These are phyloP conservation scores for Leishmania aethiopica DNA, from an alignment of 208 protist genomes.

Conservation along the genomic window DNA sequence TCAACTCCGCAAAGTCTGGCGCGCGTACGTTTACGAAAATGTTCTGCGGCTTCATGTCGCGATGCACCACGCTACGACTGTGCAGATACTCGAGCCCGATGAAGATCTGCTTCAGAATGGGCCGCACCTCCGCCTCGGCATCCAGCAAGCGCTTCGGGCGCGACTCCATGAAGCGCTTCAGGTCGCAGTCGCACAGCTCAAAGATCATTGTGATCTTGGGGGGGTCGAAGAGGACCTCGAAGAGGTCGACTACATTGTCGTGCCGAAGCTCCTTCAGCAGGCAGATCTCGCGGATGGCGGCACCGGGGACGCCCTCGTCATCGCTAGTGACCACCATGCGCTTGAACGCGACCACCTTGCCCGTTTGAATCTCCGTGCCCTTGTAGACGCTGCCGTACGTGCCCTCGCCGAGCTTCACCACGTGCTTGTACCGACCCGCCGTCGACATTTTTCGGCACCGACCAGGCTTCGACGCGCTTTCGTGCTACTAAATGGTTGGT, in stretches of 20 bases:
- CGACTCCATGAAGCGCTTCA: conserved; percentile 96
- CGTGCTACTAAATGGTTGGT: not conserved
- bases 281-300: conserved; percentile 92
- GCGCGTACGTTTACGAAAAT: conserved; percentile 76
- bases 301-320: conserved; percentile 91
- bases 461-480: not conserved
- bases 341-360: conserved; percentile 88
- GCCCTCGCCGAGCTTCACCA: conserved; percentile 97
- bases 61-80: conserved; percentile 79
- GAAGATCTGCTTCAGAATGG: conserved; percentile 84
- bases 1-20: conserved; percentile 32
- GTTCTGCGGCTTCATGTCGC: conserved; percentile 93
- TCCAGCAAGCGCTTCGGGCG: conserved; percentile 40
- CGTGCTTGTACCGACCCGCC: conserved; percentile 82
- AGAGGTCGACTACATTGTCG: conserved; percentile 92
- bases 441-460: conserved; percentile 59
- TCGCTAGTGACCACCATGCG: conserved; percentile 84
- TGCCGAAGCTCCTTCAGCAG: conserved; percentile 96
- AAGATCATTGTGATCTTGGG: conserved; percentile 98
- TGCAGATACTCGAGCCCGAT: conserved; percentile 80
- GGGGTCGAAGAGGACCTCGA: conserved; percentile 97
- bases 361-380: conserved; percentile 84
- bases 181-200: conserved; percentile 96
- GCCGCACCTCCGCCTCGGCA: conserved; percentile 51
- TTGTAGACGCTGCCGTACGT: conserved; percentile 99